These are phyloP conservation scores for Geranium incanum DNA, from an alignment of 441 rosid species.

Conservation along the genomic window DNA sequence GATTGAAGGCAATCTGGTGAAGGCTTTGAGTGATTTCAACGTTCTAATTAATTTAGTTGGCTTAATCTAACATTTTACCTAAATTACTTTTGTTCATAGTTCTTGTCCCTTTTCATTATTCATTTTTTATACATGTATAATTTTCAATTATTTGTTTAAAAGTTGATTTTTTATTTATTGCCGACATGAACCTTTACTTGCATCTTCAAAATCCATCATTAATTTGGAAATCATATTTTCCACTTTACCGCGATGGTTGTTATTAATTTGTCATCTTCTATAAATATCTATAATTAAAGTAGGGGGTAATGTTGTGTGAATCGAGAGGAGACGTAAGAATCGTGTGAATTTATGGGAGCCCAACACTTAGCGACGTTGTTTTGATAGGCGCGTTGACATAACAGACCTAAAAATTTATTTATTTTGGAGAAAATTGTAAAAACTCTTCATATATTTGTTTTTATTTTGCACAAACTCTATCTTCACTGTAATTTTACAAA, in stretches of 20 bases:
- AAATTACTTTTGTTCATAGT: background rate
- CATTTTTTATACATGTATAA: background rate
- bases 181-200: background rate
- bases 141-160: background rate
- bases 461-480: no score
- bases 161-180: background rate
- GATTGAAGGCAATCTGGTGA: background rate
- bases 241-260: background rate
- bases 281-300: no score
- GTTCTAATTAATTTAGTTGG: background rate
- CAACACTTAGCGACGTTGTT: no score
- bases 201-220: background rate
- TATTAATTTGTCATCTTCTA: background rate
- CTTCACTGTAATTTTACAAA: no score
- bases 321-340: no score
- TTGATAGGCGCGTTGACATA: no score
- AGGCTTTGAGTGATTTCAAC: background rate
- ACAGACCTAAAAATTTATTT: no score
- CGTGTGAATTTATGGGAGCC: no score
- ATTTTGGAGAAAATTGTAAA: no score
- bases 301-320: no score
- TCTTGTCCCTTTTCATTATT: background rate
- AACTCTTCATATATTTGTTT: no score
- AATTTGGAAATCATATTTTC: background rate
- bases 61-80: slow-evolving; percentile 1